Conservation (phyloP, 2,329 filamentous ascomycete genomes). For the Cercospora janseana region DNA sequence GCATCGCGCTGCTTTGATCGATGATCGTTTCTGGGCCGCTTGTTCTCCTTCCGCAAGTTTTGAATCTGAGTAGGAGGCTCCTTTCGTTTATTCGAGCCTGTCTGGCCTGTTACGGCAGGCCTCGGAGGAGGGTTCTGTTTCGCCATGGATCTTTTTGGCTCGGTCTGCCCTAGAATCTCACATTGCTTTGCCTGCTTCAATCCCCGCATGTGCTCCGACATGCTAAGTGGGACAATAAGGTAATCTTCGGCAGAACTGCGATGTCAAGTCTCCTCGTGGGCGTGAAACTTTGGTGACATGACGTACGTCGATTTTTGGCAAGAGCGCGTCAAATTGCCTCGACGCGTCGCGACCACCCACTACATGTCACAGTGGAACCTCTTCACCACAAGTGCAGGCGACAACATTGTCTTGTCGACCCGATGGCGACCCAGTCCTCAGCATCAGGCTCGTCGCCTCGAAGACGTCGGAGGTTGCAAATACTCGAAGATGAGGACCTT, state of each 20-base stretch:
- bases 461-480: constrained; percentile 17
- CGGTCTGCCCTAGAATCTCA: not conserved
- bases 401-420: too few species aligned
- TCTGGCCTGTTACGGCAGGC: constrained; percentile 7
- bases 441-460: constrained; percentile 19
- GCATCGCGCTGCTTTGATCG: constrained; percentile 42
- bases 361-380: not conserved
- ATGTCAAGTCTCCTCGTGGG: not conserved
- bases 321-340: constrained; percentile 1
- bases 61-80: constrained; percentile 24
- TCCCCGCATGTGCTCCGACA: not conserved
- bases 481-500: constrained; percentile 14
- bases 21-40: constrained; percentile 27
- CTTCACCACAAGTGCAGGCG: too few species aligned
- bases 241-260: not conserved
- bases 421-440: constrained; percentile 14
- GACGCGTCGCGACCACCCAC: constrained; percentile 13
- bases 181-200: not conserved
- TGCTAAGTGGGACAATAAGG: not conserved
- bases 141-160: constrained; percentile 1
- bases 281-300: not conserved
- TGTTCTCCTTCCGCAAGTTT: constrained; percentile 14
- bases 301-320: constrained; percentile 9
- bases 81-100: constrained; percentile 30
- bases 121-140: constrained; percentile 12